Evolutionary conservation across 768 basidiomycete species (phyloP).

Genomic region (Mrakia hoshinonis): DNA sequence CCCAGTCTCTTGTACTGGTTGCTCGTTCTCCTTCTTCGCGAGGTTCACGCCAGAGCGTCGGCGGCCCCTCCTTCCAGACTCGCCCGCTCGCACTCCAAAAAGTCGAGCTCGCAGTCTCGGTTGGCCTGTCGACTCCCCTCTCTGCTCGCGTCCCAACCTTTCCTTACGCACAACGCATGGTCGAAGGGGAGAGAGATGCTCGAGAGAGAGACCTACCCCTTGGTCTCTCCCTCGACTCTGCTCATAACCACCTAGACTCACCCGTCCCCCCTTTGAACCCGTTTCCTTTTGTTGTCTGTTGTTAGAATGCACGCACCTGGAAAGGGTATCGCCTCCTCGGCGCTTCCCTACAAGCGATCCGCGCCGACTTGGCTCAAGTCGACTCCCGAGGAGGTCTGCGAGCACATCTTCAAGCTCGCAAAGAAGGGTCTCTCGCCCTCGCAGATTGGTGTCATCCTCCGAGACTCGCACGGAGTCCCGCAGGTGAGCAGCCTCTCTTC

Average conservation of each 20-base stretch:
- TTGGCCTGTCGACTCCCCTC: background rate
- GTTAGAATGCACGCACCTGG: constrained; percentile 97
- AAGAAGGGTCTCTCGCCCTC: constrained; percentile 96
- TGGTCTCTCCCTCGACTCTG: constrained; percentile 21
- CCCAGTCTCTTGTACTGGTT: too few species aligned
- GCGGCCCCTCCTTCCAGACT: background rate
- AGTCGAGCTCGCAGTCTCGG: background rate
- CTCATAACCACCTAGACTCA: constrained; percentile 23
- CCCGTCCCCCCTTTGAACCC: background rate
- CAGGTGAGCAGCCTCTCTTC: constrained; percentile 12
- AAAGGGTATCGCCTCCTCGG: constrained; percentile 99
- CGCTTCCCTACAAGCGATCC: constrained; percentile 90
- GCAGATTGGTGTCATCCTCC: constrained; percentile 94
- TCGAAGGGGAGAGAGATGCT: constrained; percentile 16
- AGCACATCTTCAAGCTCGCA: constrained; percentile 94
- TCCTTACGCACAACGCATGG: background rate
- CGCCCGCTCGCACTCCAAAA: too few species aligned
- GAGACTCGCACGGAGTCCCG: constrained; percentile 96
- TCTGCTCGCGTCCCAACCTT: background rate
- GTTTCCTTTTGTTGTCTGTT: too few species aligned
- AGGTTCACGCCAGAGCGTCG: background rate
- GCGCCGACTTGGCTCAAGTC: constrained; percentile 96
- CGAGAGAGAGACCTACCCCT: constrained; percentile 7
- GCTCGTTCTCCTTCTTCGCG: too few species aligned
- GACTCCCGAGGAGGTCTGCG: constrained; percentile 85